Percentiles rank a stretch among this genome's conserved stretches.
Evolutionary conservation across 345 rosid genomes (phyloP).

Genomic region (Brassica nigra): DNA sequence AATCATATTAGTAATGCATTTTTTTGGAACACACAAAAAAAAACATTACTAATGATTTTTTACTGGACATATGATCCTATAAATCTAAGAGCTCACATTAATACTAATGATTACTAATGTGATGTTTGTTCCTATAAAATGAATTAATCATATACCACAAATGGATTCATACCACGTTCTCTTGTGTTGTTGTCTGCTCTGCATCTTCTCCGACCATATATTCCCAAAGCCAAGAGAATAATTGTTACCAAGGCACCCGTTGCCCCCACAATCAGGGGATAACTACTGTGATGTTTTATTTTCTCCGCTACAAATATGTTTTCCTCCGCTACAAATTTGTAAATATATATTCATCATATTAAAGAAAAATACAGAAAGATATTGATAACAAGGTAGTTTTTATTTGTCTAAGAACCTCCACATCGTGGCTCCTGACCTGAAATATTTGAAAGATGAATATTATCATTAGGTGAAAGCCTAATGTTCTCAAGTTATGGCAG

Average conservation of each 20-base stretch:
- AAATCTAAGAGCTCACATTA: no score
- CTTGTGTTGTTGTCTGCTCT: background rate
- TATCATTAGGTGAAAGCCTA: background rate
- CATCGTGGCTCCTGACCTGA: conserved; percentile 12
- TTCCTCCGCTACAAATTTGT: conserved; percentile 20
- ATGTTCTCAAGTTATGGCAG: no score
- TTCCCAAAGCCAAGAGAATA: conserved; percentile 22
- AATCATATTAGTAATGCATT: background rate
- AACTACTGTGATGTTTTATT: background rate
- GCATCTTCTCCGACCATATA: conserved; percentile 38
- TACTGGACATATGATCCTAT: no score
- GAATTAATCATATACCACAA: background rate
- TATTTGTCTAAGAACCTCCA: conserved; percentile 10
- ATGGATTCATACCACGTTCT: background rate
- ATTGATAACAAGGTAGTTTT: background rate
- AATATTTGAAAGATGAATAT: background rate
- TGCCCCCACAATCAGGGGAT: background rate
- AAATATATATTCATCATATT: background rate
- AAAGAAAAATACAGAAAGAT: no score
- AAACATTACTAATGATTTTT: no score
- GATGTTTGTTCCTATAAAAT: no score
- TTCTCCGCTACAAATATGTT: conserved; percentile 30
- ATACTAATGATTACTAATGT: no score
- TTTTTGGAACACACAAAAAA: no score
- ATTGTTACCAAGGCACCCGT: background rate